Evolutionary conservation across 2,329 filamentous ascomycete genomes (phyloP), one percentile per base, ranked within the genome.

Genomic region (Diaporthe citriasiana): DNA sequence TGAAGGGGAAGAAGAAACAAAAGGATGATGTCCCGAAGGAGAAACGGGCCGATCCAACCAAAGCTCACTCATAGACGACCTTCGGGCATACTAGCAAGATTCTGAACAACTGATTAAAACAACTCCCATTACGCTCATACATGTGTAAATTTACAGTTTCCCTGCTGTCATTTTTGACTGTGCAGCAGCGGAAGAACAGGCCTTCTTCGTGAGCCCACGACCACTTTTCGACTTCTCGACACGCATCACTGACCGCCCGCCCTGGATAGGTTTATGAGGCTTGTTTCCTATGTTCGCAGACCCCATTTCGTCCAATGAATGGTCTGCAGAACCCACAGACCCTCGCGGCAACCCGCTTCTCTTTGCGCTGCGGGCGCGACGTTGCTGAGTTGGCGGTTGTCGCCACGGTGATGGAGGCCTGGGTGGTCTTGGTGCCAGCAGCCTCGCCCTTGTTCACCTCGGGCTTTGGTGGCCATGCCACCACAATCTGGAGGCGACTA

Each of bases 301-400:
- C 33, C 15, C 10, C 42, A 25, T 70, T 33, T 0, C 4, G 22
- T 19, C 33, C 27, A 45, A 60, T 15, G 8, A 38, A 71, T 1
- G 33, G 35, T 33, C 55, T 50, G 69, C 69, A 71, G 33, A 71
- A 71, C 19, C 69, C 69, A 15, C 69, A 71, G 7, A 17, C 1
- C 22, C 17, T 60, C 12, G 2, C 3, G 19, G 27, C 7, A 30
- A 38, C 27, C 40, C 9, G 9, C 27, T 65, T 22, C 12, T 19
- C 2, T 17, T 30, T 13, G 10, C 1, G 40, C 40, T 3, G 27
- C 27, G 51, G 22, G 8, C 51, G 51, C 19, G 38, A 8, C 9
- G 27, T 7, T 22, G 66, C 30, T 5, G 51, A 56, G 25, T 17
- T 40, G 51, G 38, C 6, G 38, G 35, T 30, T 30, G 25, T 15